Percentiles rank a stretch among this genome's conserved stretches.
These are phyloP conservation scores for Cystobasidium tubakii DNA, from an alignment of 768 basidiomycete species.

Conservation along the genomic window DNA sequence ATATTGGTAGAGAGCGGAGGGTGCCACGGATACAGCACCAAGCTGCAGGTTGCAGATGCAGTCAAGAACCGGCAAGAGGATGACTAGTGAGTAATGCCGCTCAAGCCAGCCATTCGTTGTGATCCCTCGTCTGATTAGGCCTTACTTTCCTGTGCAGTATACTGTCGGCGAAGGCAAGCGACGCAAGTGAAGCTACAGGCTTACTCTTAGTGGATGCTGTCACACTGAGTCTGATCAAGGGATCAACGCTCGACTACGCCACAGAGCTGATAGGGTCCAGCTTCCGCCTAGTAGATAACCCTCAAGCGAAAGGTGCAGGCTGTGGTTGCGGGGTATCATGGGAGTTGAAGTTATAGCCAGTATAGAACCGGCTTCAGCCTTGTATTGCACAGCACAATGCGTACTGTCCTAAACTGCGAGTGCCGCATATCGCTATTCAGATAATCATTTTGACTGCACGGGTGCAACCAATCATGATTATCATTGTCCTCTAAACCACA, in stretches of 20 bases:
- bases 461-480: too few relatives aligned
- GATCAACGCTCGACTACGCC: slow-evolving; percentile 80
- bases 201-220: slow-evolving; percentile 71
- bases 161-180: slow-evolving; percentile 44
- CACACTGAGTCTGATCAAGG: slow-evolving; percentile 76
- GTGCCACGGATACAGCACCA: slow-evolving; percentile 96
- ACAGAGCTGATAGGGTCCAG: slow-evolving; percentile 92
- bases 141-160: slow-evolving; percentile 57
- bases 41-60: slow-evolving; percentile 60
- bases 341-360: slow-evolving; percentile 19
- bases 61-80: slow-evolving; percentile 18
- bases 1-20: slow-evolving; percentile 87
- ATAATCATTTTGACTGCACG: too few relatives aligned
- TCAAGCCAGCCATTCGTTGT: too few relatives aligned
- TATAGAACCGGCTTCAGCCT: too few relatives aligned
- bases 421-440: too few relatives aligned
- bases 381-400: too few relatives aligned
- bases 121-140: neutral
- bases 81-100: slow-evolving; percentile 3
- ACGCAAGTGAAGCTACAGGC: slow-evolving; percentile 2
- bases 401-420: too few relatives aligned
- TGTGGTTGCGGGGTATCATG: slow-evolving; percentile 93
- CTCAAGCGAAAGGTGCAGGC: slow-evolving; percentile 73
- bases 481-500: neutral
- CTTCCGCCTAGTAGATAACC: slow-evolving; percentile 76